These are phyloP conservation scores for Solanum chiquidenum DNA, from an alignment of 257 asterid genomes.

Conservation along the genomic window DNA sequence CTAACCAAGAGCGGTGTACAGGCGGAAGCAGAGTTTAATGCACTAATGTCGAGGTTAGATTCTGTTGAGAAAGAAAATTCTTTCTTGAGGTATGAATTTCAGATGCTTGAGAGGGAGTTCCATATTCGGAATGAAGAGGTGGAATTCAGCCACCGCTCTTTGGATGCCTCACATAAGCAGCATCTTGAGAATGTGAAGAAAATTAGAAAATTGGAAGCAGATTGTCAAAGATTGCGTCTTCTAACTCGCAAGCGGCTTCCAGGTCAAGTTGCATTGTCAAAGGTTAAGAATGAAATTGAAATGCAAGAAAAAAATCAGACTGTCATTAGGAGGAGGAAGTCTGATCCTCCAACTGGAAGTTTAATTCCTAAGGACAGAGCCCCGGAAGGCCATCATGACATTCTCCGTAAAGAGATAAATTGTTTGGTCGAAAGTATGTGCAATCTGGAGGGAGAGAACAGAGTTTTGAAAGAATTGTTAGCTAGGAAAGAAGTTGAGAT, in stretches of 20 bases:
- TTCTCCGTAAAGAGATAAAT: constrained; percentile 23
- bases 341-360: constrained; percentile 13
- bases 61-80: constrained; percentile 73
- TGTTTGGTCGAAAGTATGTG: constrained; percentile 47
- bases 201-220: constrained; percentile 68
- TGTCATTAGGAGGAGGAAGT: constrained; percentile 25
- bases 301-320: constrained; percentile 19
- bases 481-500: constrained; percentile 42
- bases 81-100: constrained; percentile 58
- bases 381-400: constrained; percentile 8
- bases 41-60: constrained; percentile 58
- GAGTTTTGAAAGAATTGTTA: constrained; percentile 34
- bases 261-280: constrained; percentile 16
- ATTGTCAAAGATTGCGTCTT: constrained; percentile 68
- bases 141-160: constrained; percentile 30
- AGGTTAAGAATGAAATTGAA: constrained; percentile 32
- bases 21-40: constrained; percentile 52
- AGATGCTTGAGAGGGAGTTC: constrained; percentile 60
- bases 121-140: constrained; percentile 50
- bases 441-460: constrained; percentile 59
- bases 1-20: constrained; percentile 29
- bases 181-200: constrained; percentile 45
- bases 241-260: constrained; percentile 49
- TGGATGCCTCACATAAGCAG: constrained; percentile 41
- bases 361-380: constrained; percentile 8